Conservation (phyloP, 2,329 filamentous ascomycete genomes). For the Dothideomycetes sp. region DNA sequence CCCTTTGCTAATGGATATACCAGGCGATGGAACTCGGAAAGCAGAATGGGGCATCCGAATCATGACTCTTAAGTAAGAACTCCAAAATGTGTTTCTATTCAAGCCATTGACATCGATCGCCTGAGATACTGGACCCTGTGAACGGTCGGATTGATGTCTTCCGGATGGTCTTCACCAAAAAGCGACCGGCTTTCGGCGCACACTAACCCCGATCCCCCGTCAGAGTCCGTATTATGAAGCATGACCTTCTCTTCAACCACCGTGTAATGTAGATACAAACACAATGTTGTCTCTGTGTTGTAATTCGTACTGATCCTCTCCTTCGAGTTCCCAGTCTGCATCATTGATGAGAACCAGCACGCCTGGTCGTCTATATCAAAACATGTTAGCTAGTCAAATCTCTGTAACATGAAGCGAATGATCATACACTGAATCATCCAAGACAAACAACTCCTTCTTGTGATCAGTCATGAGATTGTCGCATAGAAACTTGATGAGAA, state of each 20-base stretch:
- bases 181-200: too few relatives aligned
- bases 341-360: slow-evolving; percentile 97
- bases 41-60: too few relatives aligned
- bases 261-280: slow-evolving; percentile 94
- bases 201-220: too few relatives aligned
- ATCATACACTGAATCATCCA: slow-evolving; percentile 79
- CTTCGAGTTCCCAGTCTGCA: slow-evolving; percentile 95
- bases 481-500: slow-evolving; percentile 71
- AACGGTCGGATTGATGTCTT: too few relatives aligned
- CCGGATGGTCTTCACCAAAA: too few relatives aligned
- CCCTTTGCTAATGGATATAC: too few relatives aligned
- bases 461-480: slow-evolving; percentile 74
- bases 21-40: too few relatives aligned
- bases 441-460: slow-evolving; percentile 78
- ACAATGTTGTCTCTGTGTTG: slow-evolving; percentile 77
- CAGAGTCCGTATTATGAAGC: too few relatives aligned
- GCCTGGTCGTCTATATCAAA: slow-evolving; percentile 64
- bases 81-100: too few relatives aligned
- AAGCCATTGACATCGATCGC: too few relatives aligned
- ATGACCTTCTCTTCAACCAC: slow-evolving; percentile 58
- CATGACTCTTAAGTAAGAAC: too few relatives aligned
- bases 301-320: slow-evolving; percentile 81
- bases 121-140: too few relatives aligned
- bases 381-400: not conserved
- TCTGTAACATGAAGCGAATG: slow-evolving; percentile 2